Conservation (phyloP, 805 yeast genomes). For the Cyberlindnera xishuangbannaensis region DNA sequence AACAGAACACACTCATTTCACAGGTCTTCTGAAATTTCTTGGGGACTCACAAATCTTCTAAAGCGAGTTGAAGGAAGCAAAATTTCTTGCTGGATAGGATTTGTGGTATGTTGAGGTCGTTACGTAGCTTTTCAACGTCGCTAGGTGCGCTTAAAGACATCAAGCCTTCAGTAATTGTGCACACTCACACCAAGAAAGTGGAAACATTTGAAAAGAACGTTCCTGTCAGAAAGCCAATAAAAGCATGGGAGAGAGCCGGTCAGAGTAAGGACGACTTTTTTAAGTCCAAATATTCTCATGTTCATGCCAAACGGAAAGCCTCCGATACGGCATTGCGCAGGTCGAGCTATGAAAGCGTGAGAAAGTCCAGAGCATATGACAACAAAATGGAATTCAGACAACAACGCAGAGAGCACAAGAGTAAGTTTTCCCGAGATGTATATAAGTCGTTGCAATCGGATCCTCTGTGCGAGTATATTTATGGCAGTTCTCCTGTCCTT, state of each 20-base stretch:
- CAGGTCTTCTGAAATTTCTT: too few relatives aligned
- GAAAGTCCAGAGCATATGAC: constrained; percentile 12
- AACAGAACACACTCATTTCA: too few relatives aligned
- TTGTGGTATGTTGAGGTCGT: too few relatives aligned
- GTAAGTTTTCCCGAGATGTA: constrained; percentile 17
- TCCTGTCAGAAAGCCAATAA: constrained; percentile 5
- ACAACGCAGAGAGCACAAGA: constrained; percentile 15
- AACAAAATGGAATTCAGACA: constrained; percentile 4
- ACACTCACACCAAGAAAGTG: background rate
- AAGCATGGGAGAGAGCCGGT: constrained; percentile 61
- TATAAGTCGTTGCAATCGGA: constrained; percentile 27
- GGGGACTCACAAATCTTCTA: too few relatives aligned
- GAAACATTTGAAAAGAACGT: constrained; percentile 7
- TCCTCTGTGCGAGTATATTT: constrained; percentile 61
- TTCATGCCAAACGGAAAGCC: constrained; percentile 42
- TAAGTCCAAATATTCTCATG: constrained; percentile 56
- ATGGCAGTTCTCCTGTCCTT: constrained; percentile 68
- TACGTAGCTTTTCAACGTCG: too few relatives aligned
- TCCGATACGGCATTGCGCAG: constrained; percentile 16
- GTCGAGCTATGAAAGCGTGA: constrained; percentile 16
- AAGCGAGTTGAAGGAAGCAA: too few relatives aligned
- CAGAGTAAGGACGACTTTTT: constrained; percentile 60
- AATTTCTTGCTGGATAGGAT: too few relatives aligned
- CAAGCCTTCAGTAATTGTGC: too few relatives aligned
- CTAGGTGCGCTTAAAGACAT: too few relatives aligned